Base-by-base conservation (phyloP, 495 filamentous ascomycete species). In the Parathielavia appendiculata region DNA sequence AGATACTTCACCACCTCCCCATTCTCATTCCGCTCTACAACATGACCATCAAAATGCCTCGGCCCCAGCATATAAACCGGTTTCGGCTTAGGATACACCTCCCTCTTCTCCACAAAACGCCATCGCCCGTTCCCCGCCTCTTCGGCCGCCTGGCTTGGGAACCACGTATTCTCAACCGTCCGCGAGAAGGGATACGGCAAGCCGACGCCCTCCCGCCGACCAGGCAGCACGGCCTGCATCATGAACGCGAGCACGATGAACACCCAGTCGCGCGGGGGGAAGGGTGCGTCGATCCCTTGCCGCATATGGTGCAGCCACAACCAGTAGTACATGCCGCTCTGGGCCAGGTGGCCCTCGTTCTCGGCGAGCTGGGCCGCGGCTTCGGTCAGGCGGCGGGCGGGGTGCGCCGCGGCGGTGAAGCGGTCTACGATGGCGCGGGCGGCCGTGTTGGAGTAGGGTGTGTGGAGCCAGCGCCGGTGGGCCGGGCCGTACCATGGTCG, bases 211-310 rank as follows among this genome's bases (percentile, higher is more conserved):
- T 16, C n/a, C 0, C 44, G 34, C 14, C 26, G 26, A 6, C 0
- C 11, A 4, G 54, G 44, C 54, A 56, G 22, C 34, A n/a, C 54
- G 1, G 45, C 54, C 19, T 40, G 13, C 44, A 41, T 41, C 54
- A 56, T 40, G 20, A 23, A 5, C 34, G 44, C 32, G 12, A 56
- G 16, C 34, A 56, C 54, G 14, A 6, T 7, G 4, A 11, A 56
- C 43, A 56, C 4, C 44, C 45, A 48, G 34, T 26, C 30, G 17
- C 23, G 5, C 17, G 1, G 0, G 30, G 43, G 43, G 2, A 14
- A 23, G 17, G 9, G 14, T 4, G 17, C 34, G 48, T 43, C 38
- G n/a, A 17, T 14, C 7, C 9, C 36, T 10, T 38, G 35, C 30
- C 19, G 10, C 4, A 2, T 0, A 10, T 0, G 10, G 43, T 16